A percentile compares a stretch with the other conserved stretches of the same genome.
Conservation (phyloP, 1,284 basidiomycete species). For the Ceratobasidium sp. region DNA sequence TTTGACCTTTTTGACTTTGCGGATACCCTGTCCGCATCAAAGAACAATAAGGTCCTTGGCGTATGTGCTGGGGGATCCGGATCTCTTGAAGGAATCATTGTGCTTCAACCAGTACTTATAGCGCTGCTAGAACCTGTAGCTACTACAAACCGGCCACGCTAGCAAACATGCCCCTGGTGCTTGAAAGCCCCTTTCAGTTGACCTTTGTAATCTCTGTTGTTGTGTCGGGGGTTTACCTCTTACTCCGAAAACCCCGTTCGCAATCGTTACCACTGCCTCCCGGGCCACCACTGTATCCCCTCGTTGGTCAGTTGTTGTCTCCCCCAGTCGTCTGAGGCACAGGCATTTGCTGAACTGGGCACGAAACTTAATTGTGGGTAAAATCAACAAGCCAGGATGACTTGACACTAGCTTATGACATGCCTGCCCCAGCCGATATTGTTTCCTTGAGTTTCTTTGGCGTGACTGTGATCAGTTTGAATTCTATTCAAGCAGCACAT, state of each 20-base stretch:
- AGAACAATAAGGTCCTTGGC: too few species aligned
- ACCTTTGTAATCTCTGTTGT: too few species aligned
- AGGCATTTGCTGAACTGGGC: not conserved
- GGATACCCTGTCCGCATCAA: too few species aligned
- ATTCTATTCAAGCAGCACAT: not conserved
- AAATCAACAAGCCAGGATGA: not conserved
- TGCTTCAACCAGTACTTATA: too few species aligned
- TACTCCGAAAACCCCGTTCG: not conserved
- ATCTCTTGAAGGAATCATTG: too few species aligned
- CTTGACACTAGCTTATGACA: not conserved
- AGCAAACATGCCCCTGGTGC: too few species aligned
- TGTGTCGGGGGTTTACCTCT: not conserved
- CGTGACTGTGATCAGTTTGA: constrained; percentile 19
- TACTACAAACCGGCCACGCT: too few species aligned
- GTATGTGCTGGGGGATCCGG: too few species aligned
- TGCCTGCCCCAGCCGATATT: constrained; percentile 19
- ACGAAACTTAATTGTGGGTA: not conserved
- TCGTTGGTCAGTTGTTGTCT: not conserved
- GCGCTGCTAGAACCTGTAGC: too few species aligned
- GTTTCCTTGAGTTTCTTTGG: constrained; percentile 30
- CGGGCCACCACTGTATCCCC: not conserved
- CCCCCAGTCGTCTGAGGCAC: not conserved
- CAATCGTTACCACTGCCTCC: not conserved
- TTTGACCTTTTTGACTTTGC: too few species aligned
- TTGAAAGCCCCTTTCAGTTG: too few species aligned